These are phyloP conservation scores for Escallonia herrerae DNA, from an alignment of 129 eudicot genomes.

Conservation along the genomic window DNA sequence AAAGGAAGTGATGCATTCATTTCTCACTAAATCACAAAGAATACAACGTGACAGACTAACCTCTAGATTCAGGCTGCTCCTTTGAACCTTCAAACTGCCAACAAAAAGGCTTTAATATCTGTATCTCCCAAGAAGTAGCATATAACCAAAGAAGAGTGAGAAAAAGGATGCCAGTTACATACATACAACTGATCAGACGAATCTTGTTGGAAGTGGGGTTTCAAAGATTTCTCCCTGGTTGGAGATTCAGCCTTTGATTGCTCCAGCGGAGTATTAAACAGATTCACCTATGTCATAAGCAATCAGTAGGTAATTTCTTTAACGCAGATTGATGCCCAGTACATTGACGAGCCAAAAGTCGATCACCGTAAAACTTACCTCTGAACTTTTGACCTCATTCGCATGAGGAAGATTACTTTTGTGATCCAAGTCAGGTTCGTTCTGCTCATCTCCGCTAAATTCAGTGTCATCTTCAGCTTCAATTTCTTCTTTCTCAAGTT, in stretches of 20 bases:
- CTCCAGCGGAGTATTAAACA: slow-evolving; percentile 9
- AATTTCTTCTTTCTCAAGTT: slow-evolving; percentile 82
- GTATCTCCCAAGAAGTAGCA: too few species aligned
- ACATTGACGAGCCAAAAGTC: neutral
- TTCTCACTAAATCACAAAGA: neutral
- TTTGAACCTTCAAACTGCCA: slow-evolving; percentile 37
- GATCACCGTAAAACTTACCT: slow-evolving; percentile 18
- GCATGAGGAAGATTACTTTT: slow-evolving; percentile 16
- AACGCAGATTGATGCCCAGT: neutral
- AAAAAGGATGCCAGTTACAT: slow-evolving; percentile 6
- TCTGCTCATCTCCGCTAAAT: slow-evolving; percentile 29
- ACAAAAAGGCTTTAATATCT: neutral
- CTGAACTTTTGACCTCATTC: slow-evolving; percentile 22
- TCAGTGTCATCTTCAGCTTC: slow-evolving; percentile 50
- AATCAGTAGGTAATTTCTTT: neutral
- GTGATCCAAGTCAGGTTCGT: slow-evolving; percentile 25
- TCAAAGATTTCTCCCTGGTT: slow-evolving; percentile 9
- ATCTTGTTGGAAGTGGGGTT: slow-evolving; percentile 12
- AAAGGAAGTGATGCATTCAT: neutral
- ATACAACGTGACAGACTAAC: slow-evolving; percentile 27
- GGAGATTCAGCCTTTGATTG: slow-evolving; percentile 11
- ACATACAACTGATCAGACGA: slow-evolving; percentile 15
- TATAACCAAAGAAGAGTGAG: neutral
- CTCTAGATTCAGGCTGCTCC: slow-evolving; percentile 28
- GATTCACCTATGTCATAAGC: neutral